Evolutionary conservation across 257 asterid species (phyloP).

Genomic region (Parsonsia alboflavescens): DNA sequence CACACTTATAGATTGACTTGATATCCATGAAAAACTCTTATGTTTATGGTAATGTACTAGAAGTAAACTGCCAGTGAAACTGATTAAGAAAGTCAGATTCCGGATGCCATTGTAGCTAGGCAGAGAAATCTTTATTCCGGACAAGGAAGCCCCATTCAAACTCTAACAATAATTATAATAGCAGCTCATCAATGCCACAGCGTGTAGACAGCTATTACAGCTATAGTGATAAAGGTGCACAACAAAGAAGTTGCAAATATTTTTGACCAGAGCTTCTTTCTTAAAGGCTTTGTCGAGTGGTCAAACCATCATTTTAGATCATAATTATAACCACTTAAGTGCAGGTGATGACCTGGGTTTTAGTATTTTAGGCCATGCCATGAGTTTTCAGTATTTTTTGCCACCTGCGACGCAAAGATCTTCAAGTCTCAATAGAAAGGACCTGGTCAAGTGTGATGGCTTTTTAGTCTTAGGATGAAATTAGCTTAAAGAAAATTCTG

Average conservation of each 20-base stretch:
- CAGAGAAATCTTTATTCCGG: neutral
- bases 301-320: too few relatives aligned
- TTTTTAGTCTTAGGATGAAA: neutral
- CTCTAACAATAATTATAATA: neutral
- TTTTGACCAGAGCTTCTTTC: neutral
- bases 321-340: too few relatives aligned
- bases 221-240: neutral
- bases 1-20: neutral
- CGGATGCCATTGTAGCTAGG: neutral
- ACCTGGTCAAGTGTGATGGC: neutral
- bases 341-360: too few relatives aligned
- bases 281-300: too few relatives aligned
- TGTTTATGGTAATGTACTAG: neutral
- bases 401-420: neutral
- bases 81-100: neutral
- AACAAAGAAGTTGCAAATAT: neutral
- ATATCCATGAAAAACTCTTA: neutral
- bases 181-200: neutral
- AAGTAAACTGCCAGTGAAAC: neutral
- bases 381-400: neutral
- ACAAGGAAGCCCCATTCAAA: neutral
- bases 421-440: neutral
- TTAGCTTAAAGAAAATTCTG: neutral
- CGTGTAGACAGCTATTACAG: neutral
- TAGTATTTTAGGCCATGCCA: neutral